A percentile compares a stretch with the other conserved stretches of the same genome.
phyloP scores from a whole-genome alignment of 495 filamentous ascomycete genomes.

The Glonium stellatum region DNA sequence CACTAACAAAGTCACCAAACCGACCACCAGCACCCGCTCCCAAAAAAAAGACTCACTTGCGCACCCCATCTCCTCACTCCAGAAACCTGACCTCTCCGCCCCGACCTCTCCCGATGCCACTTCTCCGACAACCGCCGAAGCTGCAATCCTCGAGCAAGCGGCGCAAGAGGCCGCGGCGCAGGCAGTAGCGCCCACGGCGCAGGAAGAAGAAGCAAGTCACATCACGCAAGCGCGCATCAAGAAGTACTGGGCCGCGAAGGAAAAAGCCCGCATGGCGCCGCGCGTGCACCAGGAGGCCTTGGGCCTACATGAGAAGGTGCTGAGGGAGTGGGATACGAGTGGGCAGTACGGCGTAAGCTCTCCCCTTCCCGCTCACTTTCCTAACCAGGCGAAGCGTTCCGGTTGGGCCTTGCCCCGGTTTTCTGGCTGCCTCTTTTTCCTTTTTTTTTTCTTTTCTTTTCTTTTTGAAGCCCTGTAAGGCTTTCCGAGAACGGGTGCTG shows the following conservation, averaged over 20 bases:
- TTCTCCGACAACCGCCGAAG: constrained; percentile 39
- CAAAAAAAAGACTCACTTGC: constrained; percentile 25
- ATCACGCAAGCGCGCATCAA: constrained; percentile 58
- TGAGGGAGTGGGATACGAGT: constrained; percentile 82
- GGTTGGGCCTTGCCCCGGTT: too few species aligned
- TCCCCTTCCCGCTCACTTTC: neutral
- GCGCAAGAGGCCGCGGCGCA: constrained; percentile 30
- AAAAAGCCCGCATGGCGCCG: constrained; percentile 51
- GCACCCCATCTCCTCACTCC: constrained; percentile 33
- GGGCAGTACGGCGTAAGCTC: constrained; percentile 79
- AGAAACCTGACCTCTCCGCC: constrained; percentile 37
- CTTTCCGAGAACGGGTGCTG: too few species aligned
- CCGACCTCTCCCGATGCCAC: constrained; percentile 33
- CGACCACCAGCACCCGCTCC: constrained; percentile 41
- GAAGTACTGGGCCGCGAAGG: constrained; percentile 64
- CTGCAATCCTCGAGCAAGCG: constrained; percentile 37
- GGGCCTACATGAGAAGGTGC: constrained; percentile 69
- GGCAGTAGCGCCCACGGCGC: constrained; percentile 38
- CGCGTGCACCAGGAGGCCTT: constrained; percentile 69
- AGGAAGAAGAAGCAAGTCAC: constrained; percentile 52
- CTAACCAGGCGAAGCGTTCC: neutral
- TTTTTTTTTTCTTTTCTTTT: too few species aligned
- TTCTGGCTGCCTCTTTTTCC: too few species aligned
- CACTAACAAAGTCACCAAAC: constrained; percentile 66
- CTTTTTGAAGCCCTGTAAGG: constrained; percentile 5